phyloP scores from a whole-genome alignment of 139 green algal species.

The Tetraselmis striata region DNA sequence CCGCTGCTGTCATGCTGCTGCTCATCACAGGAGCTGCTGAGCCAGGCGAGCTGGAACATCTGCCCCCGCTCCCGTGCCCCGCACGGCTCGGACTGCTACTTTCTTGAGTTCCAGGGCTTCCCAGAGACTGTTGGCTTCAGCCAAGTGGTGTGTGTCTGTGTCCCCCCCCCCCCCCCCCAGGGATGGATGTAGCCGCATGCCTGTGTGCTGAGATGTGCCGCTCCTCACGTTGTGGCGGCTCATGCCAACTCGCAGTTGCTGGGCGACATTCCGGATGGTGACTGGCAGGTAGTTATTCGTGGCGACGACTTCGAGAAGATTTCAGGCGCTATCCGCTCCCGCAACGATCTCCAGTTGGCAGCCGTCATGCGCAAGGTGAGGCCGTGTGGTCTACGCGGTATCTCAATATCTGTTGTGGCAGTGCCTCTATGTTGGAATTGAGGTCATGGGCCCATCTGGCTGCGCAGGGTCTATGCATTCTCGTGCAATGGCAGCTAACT shows the following conservation, averaged over 20 bases:
- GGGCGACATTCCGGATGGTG: conserved; percentile 57
- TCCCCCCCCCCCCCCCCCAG: no score
- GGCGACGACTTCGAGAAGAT: conserved; percentile 74
- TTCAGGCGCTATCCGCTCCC: conserved; percentile 43
- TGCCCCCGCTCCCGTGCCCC: neutral
- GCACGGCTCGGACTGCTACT: neutral
- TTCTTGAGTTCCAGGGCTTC: neutral
- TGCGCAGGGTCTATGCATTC: no score
- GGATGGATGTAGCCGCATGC: no score
- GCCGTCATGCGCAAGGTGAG: neutral
- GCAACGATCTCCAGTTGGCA: neutral
- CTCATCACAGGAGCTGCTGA: neutral
- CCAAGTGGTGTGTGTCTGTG: neutral
- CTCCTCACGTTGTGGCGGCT: no score
- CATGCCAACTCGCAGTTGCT: no score
- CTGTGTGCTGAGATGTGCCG: no score
- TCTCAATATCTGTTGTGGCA: no score
- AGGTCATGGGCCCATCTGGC: no score
- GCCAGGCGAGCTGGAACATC: neutral
- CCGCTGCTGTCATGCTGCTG: no score
- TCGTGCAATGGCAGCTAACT: no score
- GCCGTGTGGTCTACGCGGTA: no score
- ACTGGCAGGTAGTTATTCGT: conserved; percentile 62
- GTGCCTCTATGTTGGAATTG: no score
- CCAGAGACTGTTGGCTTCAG: neutral